These are phyloP conservation scores for Monilinia polystroma DNA, from an alignment of 2,329 filamentous ascomycete species.

Conservation along the genomic window DNA sequence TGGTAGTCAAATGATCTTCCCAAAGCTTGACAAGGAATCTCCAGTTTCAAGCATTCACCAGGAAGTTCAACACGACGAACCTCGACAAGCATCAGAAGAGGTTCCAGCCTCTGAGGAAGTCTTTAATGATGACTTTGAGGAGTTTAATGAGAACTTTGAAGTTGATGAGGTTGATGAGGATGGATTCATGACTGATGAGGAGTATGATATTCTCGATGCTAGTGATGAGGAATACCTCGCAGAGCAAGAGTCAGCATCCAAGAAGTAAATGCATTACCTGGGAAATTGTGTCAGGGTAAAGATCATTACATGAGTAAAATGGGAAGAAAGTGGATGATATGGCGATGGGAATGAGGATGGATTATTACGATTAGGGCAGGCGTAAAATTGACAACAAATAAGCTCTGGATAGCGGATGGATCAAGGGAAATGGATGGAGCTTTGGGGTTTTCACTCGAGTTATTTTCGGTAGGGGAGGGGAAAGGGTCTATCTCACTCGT, in stretches of 20 bases:
- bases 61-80: conserved; percentile 46
- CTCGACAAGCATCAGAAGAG: conserved; percentile 48
- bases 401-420: conserved; percentile 34
- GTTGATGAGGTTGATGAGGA: conserved; percentile 58
- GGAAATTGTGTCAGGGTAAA: conserved; percentile 13
- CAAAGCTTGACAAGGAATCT: conserved; percentile 92
- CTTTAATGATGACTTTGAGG: conserved; percentile 44
- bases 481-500: conserved; percentile 15
- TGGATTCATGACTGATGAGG: conserved; percentile 92
- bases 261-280: conserved; percentile 33
- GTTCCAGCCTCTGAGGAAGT: conserved; percentile 42
- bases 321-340: conserved; percentile 20
- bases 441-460: conserved; percentile 25
- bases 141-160: conserved; percentile 55
- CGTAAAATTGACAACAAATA: conserved; percentile 38
- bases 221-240: conserved; percentile 81
- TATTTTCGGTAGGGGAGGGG: background rate
- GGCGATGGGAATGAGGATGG: conserved; percentile 21
- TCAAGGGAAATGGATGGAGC: conserved; percentile 27
- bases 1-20: conserved; percentile 87
- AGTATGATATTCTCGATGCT: conserved; percentile 95
- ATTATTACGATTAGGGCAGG: conserved; percentile 25
- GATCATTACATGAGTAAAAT: background rate
- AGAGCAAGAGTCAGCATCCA: conserved; percentile 45
- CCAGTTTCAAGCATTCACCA: conserved; percentile 77